Evolutionary conservation across 345 rosid species (phyloP).

Genomic region (Citrus glauca): DNA sequence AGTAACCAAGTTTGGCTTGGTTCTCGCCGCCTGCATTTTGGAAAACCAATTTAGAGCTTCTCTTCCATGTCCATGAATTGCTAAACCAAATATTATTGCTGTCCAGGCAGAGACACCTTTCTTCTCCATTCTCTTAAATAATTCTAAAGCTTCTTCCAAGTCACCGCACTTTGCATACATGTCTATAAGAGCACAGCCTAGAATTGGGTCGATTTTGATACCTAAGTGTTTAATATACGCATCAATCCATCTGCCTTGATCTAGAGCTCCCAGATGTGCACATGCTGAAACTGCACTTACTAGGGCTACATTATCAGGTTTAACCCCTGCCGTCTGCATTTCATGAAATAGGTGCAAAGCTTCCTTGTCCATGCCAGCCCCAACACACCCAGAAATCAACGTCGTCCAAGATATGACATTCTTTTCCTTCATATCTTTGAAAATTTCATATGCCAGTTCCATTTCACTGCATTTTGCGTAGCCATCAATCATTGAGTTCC

Average conservation of each 20-base stretch:
- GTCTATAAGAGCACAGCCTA: constrained; percentile 56
- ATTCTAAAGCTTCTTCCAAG: constrained; percentile 49
- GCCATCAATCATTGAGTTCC: constrained; percentile 70
- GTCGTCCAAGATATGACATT: constrained; percentile 65
- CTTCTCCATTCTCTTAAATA: constrained; percentile 36
- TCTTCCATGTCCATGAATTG: constrained; percentile 58
- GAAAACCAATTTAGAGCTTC: constrained; percentile 49
- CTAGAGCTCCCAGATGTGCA: constrained; percentile 66
- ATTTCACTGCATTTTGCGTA: constrained; percentile 43
- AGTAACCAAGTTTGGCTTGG: constrained; percentile 61
- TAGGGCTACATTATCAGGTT: constrained; percentile 52
- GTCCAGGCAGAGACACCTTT: constrained; percentile 58
- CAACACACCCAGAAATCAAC: constrained; percentile 58
- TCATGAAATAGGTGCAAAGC: constrained; percentile 55
- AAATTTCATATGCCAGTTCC: constrained; percentile 34
- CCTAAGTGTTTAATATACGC: constrained; percentile 29
- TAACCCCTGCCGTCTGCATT: constrained; percentile 57
- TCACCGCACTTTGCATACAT: constrained; percentile 76
- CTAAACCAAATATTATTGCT: constrained; percentile 59
- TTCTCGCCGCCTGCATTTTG: constrained; percentile 52
- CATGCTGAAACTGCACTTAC: constrained; percentile 63
- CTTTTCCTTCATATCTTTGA: constrained; percentile 39
- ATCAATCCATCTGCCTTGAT: constrained; percentile 82
- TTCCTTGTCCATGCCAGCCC: constrained; percentile 57
- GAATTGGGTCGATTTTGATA: constrained; percentile 33